phyloP scores from a whole-genome alignment of 2,329 filamentous ascomycete genomes.

The Alternaria triticina region DNA sequence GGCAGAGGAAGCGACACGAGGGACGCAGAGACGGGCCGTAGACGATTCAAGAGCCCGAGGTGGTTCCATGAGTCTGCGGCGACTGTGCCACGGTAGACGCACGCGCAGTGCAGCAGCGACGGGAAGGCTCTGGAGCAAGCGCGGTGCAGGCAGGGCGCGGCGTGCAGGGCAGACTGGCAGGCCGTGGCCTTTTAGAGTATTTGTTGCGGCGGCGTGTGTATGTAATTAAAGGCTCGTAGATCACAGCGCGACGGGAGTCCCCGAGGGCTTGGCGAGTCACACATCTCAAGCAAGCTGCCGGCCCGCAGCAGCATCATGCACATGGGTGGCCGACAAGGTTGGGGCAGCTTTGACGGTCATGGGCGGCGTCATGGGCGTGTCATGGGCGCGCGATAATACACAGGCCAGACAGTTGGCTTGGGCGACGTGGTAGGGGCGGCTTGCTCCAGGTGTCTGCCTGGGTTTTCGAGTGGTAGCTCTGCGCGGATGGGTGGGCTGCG shows the following conservation, averaged over 20 bases:
- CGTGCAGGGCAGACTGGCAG: neutral
- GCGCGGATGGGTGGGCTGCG: neutral
- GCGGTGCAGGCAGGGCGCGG: conserved; percentile 6
- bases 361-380: neutral
- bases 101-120: neutral
- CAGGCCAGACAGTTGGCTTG: neutral
- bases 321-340: conserved; percentile 19
- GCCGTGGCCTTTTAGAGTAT: neutral
- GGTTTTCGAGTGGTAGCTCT: neutral
- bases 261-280: conserved; percentile 26
- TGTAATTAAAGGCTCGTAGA: conserved; percentile 29
- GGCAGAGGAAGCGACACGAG: conserved; percentile 22
- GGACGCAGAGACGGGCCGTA: conserved; percentile 28
- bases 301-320: conserved; percentile 16
- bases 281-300: conserved; percentile 27
- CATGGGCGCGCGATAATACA: neutral
- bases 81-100: conserved; percentile 12
- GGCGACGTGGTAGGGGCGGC: neutral
- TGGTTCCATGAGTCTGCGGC: conserved; percentile 12
- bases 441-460: too few relatives aligned
- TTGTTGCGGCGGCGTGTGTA: conserved; percentile 9
- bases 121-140: conserved; percentile 1
- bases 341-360: neutral
- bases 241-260: conserved; percentile 31
- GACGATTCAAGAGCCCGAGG: conserved; percentile 30